These are phyloP conservation scores for Xylaria sp. DNA, from an alignment of 2,329 filamentous ascomycete genomes.

Conservation along the genomic window DNA sequence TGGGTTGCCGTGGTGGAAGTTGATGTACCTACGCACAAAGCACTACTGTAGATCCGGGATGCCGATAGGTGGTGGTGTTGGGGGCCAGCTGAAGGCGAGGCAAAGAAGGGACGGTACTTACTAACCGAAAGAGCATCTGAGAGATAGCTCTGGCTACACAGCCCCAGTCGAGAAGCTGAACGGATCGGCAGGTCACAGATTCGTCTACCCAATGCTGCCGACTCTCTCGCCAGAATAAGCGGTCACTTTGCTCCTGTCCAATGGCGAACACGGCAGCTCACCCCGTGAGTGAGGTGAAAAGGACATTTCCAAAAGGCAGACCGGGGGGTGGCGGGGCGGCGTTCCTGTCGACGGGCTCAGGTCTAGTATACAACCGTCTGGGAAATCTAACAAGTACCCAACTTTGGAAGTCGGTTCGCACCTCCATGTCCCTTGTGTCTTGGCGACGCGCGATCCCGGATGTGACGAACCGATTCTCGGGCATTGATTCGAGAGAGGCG, in stretches of 20 bases:
- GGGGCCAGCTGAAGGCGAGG: conserved; percentile 41
- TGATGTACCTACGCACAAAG: neutral
- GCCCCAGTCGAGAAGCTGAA: conserved; percentile 26
- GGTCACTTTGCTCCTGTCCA: conserved; percentile 8
- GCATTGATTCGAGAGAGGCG: conserved; percentile 36
- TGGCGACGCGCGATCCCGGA: conserved; percentile 44
- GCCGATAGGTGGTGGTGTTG: conserved; percentile 22
- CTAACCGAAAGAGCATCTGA: conserved; percentile 20
- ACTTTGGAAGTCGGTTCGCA: conserved; percentile 19
- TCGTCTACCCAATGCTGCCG: conserved; percentile 14
- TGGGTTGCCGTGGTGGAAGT: conserved; percentile 4
- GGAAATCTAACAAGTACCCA: neutral
- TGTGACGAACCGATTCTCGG: conserved; percentile 37
- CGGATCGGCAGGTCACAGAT: conserved; percentile 23
- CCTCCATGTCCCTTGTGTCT: conserved; percentile 35
- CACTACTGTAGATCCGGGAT: conserved; percentile 1
- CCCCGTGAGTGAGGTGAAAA: conserved; percentile 15
- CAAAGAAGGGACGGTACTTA: conserved; percentile 28
- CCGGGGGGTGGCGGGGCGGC: neutral
- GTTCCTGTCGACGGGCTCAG: conserved; percentile 9
- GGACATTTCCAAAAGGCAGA: conserved; percentile 18
- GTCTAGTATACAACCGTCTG: neutral
- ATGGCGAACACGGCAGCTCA: conserved; percentile 9
- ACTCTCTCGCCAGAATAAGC: conserved; percentile 19
- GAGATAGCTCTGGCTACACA: conserved; percentile 19